Conservation (phyloP, 495 filamentous ascomycete species). For the Penicillium parvum region DNA sequence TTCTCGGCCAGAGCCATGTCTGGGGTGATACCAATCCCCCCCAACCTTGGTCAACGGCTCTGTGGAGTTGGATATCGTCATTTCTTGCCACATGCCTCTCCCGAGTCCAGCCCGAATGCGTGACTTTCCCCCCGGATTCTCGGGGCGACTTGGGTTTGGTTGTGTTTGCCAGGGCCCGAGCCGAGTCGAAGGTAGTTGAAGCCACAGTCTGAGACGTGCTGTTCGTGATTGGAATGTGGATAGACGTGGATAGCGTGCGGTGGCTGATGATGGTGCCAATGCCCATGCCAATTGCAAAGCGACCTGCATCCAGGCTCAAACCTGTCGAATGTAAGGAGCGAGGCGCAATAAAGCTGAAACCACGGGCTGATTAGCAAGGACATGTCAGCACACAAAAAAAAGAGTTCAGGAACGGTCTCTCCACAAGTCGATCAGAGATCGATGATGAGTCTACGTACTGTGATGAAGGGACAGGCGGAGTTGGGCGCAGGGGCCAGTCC, state of each 20-base stretch:
- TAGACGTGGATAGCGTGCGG: too few relatives aligned
- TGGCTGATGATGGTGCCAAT: too few relatives aligned
- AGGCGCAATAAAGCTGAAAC: constrained; percentile 1
- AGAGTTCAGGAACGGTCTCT: too few relatives aligned
- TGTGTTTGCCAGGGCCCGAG: too few relatives aligned
- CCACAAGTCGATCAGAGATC: too few relatives aligned
- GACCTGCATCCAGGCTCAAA: constrained; percentile 7
- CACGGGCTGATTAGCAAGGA: too few relatives aligned
- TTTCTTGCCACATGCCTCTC: constrained; percentile 10
- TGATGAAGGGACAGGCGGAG: background rate
- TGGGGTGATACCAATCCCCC: background rate
- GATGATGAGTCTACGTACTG: too few relatives aligned
- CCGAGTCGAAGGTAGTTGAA: too few relatives aligned
- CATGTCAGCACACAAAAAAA: too few relatives aligned
- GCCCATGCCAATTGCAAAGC: background rate
- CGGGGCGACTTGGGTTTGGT: too few relatives aligned
- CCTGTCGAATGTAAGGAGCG: constrained; percentile 11
- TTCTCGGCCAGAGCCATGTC: background rate
- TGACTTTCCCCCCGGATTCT: background rate
- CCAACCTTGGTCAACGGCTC: background rate
- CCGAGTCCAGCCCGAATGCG: constrained; percentile 4
- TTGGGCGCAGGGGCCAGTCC: constrained; percentile 2
- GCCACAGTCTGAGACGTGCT: background rate
- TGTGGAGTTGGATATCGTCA: constrained; percentile 7
- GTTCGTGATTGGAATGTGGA: background rate